Evolutionary conservation across 1,139 yeast species (phyloP).

Genomic region (Scheffersomyces parashehatae): DNA sequence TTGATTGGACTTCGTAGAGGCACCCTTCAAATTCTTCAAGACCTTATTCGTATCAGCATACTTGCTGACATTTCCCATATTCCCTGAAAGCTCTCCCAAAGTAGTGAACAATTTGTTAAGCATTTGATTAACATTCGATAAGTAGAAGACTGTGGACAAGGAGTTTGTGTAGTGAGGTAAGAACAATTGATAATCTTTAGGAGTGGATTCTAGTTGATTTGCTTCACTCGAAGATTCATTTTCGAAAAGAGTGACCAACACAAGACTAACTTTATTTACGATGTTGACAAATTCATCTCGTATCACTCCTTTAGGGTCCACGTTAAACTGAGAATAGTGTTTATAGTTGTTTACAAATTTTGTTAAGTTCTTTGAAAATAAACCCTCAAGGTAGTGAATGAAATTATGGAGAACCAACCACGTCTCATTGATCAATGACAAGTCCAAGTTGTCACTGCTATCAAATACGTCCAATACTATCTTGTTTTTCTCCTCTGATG

Average conservation of each 20-base stretch:
- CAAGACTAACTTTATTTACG: slow-evolving; percentile 26
- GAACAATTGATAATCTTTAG: slow-evolving; percentile 37
- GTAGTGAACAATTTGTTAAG: slow-evolving; percentile 32
- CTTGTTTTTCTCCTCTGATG: slow-evolving; percentile 27
- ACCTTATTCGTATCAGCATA: slow-evolving; percentile 39
- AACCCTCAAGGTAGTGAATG: slow-evolving; percentile 34
- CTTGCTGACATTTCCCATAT: slow-evolving; percentile 35
- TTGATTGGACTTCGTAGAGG: slow-evolving; percentile 37
- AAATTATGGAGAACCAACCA: slow-evolving; percentile 46
- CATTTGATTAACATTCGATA: slow-evolving; percentile 31
- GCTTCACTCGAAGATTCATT: slow-evolving; percentile 25
- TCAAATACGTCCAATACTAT: slow-evolving; percentile 37
- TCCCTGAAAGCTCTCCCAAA: slow-evolving; percentile 35
- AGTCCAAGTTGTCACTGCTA: slow-evolving; percentile 42
- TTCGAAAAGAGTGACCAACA: slow-evolving; percentile 33
- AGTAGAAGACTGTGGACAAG: slow-evolving; percentile 39
- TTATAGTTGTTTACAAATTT: slow-evolving; percentile 42
- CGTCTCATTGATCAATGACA: slow-evolving; percentile 46
- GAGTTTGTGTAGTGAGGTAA: slow-evolving; percentile 47
- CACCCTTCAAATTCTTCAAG: slow-evolving; percentile 35
- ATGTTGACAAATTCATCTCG: slow-evolving; percentile 27
- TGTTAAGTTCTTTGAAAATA: slow-evolving; percentile 29
- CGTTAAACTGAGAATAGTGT: slow-evolving; percentile 30
- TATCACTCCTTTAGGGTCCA: slow-evolving; percentile 34
- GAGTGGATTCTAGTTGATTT: slow-evolving; percentile 39